phyloP scores from a whole-genome alignment of 2,329 filamentous ascomycete species.

The Fusarium tanahbumbuense region DNA sequence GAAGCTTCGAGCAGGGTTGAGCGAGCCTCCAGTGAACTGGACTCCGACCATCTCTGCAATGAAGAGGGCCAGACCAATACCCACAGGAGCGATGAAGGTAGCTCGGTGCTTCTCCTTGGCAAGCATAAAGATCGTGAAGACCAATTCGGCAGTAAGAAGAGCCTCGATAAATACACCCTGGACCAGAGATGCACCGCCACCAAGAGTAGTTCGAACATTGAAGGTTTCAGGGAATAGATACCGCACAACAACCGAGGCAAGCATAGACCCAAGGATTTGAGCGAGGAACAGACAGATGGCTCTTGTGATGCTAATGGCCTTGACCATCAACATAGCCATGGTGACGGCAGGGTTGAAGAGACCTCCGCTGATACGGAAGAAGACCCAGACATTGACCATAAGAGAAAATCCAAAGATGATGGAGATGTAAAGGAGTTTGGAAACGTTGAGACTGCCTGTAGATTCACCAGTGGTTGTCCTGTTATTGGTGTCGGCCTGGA shows the following conservation, averaged over 20 bases:
- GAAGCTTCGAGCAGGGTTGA: conserved; percentile 61
- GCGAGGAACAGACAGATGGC: conserved; percentile 60
- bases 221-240: conserved; percentile 58
- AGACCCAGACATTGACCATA: conserved; percentile 61
- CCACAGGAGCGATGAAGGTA: conserved; percentile 61
- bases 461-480: conserved; percentile 57
- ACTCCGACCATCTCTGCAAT: conserved; percentile 59
- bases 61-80: conserved; percentile 60
- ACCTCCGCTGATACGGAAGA: conserved; percentile 58
- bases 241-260: conserved; percentile 56
- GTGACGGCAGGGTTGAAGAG: conserved; percentile 58
- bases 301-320: conserved; percentile 59
- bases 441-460: conserved; percentile 58
- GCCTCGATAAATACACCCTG: conserved; percentile 64
- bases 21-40: conserved; percentile 60
- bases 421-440: conserved; percentile 57
- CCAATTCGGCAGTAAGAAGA: conserved; percentile 60
- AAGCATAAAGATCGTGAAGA: conserved; percentile 64
- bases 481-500: conserved; percentile 48
- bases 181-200: conserved; percentile 53
- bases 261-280: conserved; percentile 62
- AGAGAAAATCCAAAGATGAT: conserved; percentile 58
- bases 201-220: conserved; percentile 56
- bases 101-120: conserved; percentile 62
- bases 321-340: conserved; percentile 63